phyloP scores from a whole-genome alignment of 495 filamentous ascomycete species.

The Lindgomyces ingoldianus region DNA sequence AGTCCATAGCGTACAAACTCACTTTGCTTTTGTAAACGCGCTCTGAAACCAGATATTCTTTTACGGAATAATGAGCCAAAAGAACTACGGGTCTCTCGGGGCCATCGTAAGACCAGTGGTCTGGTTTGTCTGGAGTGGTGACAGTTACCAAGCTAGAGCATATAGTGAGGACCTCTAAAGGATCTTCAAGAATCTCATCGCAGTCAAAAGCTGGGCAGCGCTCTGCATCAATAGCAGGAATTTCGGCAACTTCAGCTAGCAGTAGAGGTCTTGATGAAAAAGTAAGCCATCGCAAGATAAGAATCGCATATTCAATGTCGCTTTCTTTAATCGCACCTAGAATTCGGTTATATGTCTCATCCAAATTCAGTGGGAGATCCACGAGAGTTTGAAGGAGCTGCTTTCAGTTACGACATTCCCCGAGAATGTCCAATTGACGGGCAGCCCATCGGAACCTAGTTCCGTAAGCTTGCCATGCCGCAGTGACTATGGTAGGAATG shows the following conservation, averaged over 20 bases:
- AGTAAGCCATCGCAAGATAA: conserved; percentile 16
- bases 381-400: conserved; percentile 1
- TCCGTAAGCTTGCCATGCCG: background rate
- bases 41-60: conserved; percentile 46
- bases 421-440: conserved; percentile 13
- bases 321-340: conserved; percentile 4
- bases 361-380: background rate
- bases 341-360: conserved; percentile 22
- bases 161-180: conserved; percentile 3
- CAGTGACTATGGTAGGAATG: background rate
- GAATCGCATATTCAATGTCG: conserved; percentile 4
- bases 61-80: conserved; percentile 49
- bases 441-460: conserved; percentile 17
- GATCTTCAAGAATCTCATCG: conserved; percentile 19
- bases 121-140: background rate
- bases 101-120: background rate
- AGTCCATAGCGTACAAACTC: conserved; percentile 14
- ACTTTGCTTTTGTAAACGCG: background rate
- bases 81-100: background rate
- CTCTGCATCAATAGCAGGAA: conserved; percentile 11
- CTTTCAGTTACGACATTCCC: conserved; percentile 4
- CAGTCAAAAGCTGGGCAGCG: conserved; percentile 18
- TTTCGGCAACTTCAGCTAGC: conserved; percentile 15
- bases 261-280: conserved; percentile 2
- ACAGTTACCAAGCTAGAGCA: conserved; percentile 14